Evolutionary conservation across 2,329 filamentous ascomycete species (phyloP).

Genomic region (Ciborinia camelliae): DNA sequence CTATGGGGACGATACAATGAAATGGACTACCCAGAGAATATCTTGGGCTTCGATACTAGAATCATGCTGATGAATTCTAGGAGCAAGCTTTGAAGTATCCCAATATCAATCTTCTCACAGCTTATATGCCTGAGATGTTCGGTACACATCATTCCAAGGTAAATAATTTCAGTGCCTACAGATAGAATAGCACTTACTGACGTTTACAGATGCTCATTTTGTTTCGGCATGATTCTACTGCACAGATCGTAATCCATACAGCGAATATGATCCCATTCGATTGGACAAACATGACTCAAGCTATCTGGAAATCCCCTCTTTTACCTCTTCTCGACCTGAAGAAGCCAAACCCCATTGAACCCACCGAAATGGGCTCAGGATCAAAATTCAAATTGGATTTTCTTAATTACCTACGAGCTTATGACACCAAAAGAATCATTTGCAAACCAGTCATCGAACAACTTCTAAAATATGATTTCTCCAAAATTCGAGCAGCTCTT

Average conservation of each 20-base stretch:
- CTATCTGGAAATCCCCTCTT: constrained; percentile 71
- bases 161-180: background rate
- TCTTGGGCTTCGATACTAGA: background rate
- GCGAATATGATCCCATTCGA: constrained; percentile 88
- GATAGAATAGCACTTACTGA: constrained; percentile 8
- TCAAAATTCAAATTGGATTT: constrained; percentile 72
- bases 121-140: constrained; percentile 79
- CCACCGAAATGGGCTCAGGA: constrained; percentile 53
- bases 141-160: constrained; percentile 68
- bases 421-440: constrained; percentile 56
- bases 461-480: constrained; percentile 66
- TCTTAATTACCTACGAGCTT: constrained; percentile 66
- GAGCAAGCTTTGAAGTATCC: constrained; percentile 56
- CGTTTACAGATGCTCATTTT: constrained; percentile 75
- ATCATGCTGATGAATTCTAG: constrained; percentile 41
- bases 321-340: constrained; percentile 47
- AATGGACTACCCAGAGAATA: background rate
- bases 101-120: constrained; percentile 69
- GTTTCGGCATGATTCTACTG: constrained; percentile 70
- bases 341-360: constrained; percentile 5
- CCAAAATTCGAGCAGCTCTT: constrained; percentile 62
- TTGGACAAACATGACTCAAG: constrained; percentile 86
- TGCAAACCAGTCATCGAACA: constrained; percentile 54
- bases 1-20: background rate
- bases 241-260: constrained; percentile 80